These are phyloP conservation scores for Nannochloropsis oceanica DNA, from an alignment of 108 stramenopile species.

Conservation along the genomic window DNA sequence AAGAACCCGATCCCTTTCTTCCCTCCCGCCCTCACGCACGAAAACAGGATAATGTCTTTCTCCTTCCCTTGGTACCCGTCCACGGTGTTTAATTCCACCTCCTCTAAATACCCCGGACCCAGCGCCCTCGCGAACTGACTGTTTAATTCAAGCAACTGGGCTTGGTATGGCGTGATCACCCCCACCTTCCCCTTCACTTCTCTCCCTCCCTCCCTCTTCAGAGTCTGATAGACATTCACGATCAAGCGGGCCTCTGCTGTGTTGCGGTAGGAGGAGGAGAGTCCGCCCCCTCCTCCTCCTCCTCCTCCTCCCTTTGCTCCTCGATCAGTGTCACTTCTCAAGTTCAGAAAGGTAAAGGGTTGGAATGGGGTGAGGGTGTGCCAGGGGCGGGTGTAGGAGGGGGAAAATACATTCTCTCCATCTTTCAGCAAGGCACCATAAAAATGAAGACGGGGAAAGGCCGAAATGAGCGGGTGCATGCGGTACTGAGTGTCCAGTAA, in stretches of 20 bases:
- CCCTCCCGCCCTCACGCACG: conserved; percentile 29
- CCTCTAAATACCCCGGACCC: neutral
- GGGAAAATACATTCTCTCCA: conserved; percentile 21
- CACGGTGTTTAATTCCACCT: conserved; percentile 37
- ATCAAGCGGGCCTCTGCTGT: conserved; percentile 16
- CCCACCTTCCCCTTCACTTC: conserved; percentile 28
- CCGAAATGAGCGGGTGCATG: conserved; percentile 90
- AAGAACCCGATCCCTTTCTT: conserved; percentile 34
- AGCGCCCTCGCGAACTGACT: conserved; percentile 23
- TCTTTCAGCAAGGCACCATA: conserved; percentile 28
- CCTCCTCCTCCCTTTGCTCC: neutral
- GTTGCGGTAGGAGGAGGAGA: conserved; percentile 15
- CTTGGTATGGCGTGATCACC: conserved; percentile 41
- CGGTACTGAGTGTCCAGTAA: conserved; percentile 92
- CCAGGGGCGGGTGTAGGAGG: conserved; percentile 16
- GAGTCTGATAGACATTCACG: conserved; percentile 25
- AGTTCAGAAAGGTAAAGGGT: conserved; percentile 37
- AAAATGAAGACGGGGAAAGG: conserved; percentile 50
- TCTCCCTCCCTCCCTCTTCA: neutral
- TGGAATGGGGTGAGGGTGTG: conserved; percentile 30
- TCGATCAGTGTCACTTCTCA: neutral
- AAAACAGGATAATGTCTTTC: conserved; percentile 38
- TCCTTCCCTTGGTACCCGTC: conserved; percentile 41
- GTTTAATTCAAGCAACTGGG: conserved; percentile 28
- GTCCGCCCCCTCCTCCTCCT: neutral